A percentile compares a stretch with the other conserved stretches of the same genome.
These are phyloP conservation scores for Alternaria angustiovoidea DNA, from an alignment of 2,329 filamentous ascomycete species.

Conservation along the genomic window DNA sequence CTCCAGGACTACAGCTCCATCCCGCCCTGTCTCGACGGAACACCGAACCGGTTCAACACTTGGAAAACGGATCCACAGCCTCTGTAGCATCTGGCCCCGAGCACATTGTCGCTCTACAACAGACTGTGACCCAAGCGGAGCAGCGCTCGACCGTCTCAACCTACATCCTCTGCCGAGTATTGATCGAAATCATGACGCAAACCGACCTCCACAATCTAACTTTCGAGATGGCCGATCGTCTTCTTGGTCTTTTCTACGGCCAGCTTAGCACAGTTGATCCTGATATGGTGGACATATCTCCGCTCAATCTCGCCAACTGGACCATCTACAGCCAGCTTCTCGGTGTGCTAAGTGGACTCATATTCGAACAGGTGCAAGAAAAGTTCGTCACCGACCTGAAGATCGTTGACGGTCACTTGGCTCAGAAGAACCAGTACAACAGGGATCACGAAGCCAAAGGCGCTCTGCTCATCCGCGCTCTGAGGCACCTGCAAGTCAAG, in stretches of 20 bases:
- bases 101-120: constrained; percentile 62
- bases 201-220: constrained; percentile 84
- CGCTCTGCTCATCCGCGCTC: constrained; percentile 86
- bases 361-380: constrained; percentile 83
- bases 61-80: constrained; percentile 34
- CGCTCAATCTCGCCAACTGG: constrained; percentile 92
- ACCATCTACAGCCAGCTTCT: constrained; percentile 90
- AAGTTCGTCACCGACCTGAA: constrained; percentile 86
- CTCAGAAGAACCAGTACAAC: constrained; percentile 71
- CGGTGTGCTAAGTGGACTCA: constrained; percentile 94
- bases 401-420: constrained; percentile 76
- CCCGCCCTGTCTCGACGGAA: constrained; percentile 46
- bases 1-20: constrained; percentile 30
- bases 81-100: constrained; percentile 40
- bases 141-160: constrained; percentile 93
- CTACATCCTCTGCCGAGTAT: constrained; percentile 90
- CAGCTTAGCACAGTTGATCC: constrained; percentile 89
- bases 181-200: constrained; percentile 93
- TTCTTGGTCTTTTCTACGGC: constrained; percentile 96
- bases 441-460: constrained; percentile 80
- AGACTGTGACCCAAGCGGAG: constrained; percentile 80
- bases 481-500: constrained; percentile 86
- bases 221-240: constrained; percentile 88
- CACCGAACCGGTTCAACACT: constrained; percentile 45
- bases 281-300: constrained; percentile 78